phyloP scores from a whole-genome alignment of 2,329 filamentous ascomycete genomes.

The Chaetoscypha palmicola region DNA sequence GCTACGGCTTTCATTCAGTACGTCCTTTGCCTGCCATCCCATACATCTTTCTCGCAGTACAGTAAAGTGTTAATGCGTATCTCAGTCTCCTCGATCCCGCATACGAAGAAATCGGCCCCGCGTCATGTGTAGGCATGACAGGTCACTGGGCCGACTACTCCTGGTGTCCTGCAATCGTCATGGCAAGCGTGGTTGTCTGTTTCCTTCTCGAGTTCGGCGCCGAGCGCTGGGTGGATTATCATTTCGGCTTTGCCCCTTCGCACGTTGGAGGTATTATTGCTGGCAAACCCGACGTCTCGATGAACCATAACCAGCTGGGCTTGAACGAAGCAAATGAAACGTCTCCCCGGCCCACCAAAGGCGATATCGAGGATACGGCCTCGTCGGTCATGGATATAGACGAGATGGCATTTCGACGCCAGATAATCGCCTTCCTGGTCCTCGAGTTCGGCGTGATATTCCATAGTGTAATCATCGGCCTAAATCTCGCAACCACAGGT shows the following conservation, averaged over 20 bases:
- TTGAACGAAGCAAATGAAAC: conserved; percentile 32
- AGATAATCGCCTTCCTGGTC: conserved; percentile 41
- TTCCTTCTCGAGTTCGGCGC: conserved; percentile 56
- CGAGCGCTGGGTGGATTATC: conserved; percentile 38
- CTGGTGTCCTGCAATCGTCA: conserved; percentile 34
- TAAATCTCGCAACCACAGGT: conserved; percentile 53
- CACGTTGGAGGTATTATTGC: background rate
- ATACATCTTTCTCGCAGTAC: conserved; percentile 27
- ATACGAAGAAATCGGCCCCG: conserved; percentile 37
- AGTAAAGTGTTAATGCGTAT: conserved; percentile 24
- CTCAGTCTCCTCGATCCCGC: conserved; percentile 41
- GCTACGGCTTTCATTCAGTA: conserved; percentile 70
- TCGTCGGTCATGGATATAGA: conserved; percentile 13
- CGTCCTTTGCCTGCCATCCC: conserved; percentile 37
- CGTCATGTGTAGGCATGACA: conserved; percentile 50
- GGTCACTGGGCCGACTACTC: conserved; percentile 31
- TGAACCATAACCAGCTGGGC: conserved; percentile 35
- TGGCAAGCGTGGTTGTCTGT: conserved; percentile 48
- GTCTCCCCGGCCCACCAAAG: background rate
- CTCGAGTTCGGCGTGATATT: conserved; percentile 46
- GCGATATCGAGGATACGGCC: background rate
- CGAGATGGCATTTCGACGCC: conserved; percentile 34
- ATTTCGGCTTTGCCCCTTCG: conserved; percentile 24
- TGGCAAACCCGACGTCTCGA: background rate
- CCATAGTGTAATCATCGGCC: conserved; percentile 56